Evolutionary conservation across 345 rosid species (phyloP).

Genomic region (Boechera stricta): DNA sequence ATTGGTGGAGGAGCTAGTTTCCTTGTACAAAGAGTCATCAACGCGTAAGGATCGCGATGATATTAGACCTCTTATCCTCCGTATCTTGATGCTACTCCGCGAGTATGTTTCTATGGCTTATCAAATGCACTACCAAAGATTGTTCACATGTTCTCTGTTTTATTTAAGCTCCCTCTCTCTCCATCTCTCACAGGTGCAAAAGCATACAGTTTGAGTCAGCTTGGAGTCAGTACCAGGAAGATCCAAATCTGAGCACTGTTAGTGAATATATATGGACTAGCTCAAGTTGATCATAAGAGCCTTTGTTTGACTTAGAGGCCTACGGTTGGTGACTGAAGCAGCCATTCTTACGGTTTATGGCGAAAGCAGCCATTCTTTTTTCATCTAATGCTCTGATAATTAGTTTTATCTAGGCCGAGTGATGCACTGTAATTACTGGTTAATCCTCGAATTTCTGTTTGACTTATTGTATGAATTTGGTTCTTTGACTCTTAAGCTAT

Average conservation of each 20-base stretch:
- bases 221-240: constrained; percentile 70
- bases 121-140: constrained; percentile 13
- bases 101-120: constrained; percentile 54
- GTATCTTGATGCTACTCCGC: constrained; percentile 66
- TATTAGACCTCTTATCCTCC: constrained; percentile 59
- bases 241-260: constrained; percentile 60
- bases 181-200: constrained; percentile 59
- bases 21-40: constrained; percentile 71
- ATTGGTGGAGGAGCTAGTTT: constrained; percentile 79
- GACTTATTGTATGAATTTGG: background rate
- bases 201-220: constrained; percentile 61
- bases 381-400: background rate
- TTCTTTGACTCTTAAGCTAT: background rate
- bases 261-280: constrained; percentile 22
- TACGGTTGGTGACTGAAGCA: background rate
- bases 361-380: background rate
- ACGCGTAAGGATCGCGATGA: constrained; percentile 65
- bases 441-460: background rate
- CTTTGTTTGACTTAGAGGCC: background rate
- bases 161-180: background rate
- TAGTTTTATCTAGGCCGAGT: background rate
- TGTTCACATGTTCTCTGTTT: background rate
- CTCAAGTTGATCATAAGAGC: constrained; percentile 16
- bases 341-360: background rate
- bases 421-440: background rate